phyloP scores from a whole-genome alignment of 371 early-diverging fungal genomes.

The Mucor piriformis region DNA sequence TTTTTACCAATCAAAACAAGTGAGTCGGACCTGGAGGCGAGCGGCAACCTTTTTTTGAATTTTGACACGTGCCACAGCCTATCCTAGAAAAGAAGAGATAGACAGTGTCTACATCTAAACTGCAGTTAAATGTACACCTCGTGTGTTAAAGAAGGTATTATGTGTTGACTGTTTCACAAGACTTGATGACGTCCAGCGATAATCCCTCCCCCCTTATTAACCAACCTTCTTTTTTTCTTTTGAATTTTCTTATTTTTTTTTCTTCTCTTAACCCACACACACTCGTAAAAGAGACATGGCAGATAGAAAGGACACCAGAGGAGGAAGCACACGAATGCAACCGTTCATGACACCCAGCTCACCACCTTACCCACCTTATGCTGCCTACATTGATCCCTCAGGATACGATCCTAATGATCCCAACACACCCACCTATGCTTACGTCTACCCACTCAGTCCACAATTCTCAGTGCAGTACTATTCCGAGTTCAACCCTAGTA shows the following conservation, averaged over 20 bases:
- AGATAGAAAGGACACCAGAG: slow-evolving; percentile 10
- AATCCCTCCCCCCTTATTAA: not conserved
- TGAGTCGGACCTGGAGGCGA: too few relatives aligned
- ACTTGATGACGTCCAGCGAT: not conserved
- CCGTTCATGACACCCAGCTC: slow-evolving; percentile 14
- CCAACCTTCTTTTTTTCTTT: not conserved
- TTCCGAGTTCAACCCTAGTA: slow-evolving; percentile 3
- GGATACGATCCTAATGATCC: slow-evolving; percentile 22
- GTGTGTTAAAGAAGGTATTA: too few relatives aligned
- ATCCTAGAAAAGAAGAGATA: too few relatives aligned
- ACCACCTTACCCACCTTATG: slow-evolving; percentile 19
- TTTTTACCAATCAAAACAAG: too few relatives aligned
- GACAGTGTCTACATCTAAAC: too few relatives aligned
- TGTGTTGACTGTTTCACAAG: too few relatives aligned
- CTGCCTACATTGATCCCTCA: slow-evolving; percentile 10
- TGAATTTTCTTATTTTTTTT: not conserved
- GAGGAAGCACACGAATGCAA: not conserved
- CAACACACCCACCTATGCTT: slow-evolving; percentile 25
- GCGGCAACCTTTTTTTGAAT: too few relatives aligned
- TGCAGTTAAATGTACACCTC: too few relatives aligned
- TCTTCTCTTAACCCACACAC: too few relatives aligned
- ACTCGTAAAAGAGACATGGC: too few relatives aligned
- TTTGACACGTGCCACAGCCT: too few relatives aligned
- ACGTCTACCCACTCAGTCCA: slow-evolving; percentile 43
- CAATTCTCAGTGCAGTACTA: slow-evolving; percentile 43